Percentiles rank a stretch among this genome's conserved stretches.
Evolutionary conservation across 768 basidiomycete species (phyloP).

Genomic region (Lentinula detonsa): DNA sequence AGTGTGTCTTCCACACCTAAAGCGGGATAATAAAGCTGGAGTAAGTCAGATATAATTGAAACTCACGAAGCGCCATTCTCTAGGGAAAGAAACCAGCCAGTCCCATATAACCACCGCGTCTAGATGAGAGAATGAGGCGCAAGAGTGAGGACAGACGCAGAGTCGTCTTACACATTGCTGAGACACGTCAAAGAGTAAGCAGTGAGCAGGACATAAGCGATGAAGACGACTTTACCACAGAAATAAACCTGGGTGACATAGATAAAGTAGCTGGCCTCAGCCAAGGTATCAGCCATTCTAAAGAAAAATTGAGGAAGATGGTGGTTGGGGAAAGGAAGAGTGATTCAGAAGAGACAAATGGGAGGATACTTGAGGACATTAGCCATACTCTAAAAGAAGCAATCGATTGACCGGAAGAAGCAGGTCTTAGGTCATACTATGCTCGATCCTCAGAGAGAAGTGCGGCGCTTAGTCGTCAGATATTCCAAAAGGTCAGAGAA

Average conservation of each 20-base stretch:
- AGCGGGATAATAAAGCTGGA: constrained; percentile 8
- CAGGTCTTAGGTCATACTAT: background rate
- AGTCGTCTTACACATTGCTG: constrained; percentile 64
- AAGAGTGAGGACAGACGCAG: constrained; percentile 15
- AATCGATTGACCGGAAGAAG: background rate
- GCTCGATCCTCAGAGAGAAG: background rate
- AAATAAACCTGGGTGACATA: constrained; percentile 81
- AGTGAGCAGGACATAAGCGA: constrained; percentile 15
- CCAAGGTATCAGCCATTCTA: constrained; percentile 35
- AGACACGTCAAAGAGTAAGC: constrained; percentile 22
- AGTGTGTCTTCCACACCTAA: constrained; percentile 77
- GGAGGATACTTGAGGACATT: background rate
- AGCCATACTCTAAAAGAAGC: background rate
- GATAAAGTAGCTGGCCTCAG: constrained; percentile 69
- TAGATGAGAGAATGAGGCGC: constrained; percentile 19
- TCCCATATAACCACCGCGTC: constrained; percentile 84
- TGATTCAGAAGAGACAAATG: background rate
- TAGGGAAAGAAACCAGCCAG: constrained; percentile 73
- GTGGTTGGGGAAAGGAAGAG: constrained; percentile 14
- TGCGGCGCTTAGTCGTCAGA: background rate
- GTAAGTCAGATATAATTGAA: constrained; percentile 5
- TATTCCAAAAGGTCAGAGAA: background rate
- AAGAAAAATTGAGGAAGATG: constrained; percentile 10
- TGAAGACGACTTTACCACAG: constrained; percentile 46
- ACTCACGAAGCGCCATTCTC: constrained; percentile 73